phyloP scores from a whole-genome alignment of 192 early-diverging fungal species.

The Backusella tarrabulga region DNA sequence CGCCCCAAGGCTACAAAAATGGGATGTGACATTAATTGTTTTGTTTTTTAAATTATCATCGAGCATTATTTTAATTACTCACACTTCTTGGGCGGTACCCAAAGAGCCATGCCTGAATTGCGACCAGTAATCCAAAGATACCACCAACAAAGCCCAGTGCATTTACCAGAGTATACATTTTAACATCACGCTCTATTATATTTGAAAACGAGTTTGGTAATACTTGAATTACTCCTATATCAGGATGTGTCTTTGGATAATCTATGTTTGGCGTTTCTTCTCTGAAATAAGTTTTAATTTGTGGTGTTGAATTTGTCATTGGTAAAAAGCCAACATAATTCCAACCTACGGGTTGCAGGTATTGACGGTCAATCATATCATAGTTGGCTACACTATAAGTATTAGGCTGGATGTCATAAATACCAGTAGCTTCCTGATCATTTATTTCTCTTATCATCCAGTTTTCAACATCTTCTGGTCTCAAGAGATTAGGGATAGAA shows the following conservation, averaged over 20 bases:
- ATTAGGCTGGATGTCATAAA: slow-evolving; percentile 22
- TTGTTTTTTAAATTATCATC: too few species aligned
- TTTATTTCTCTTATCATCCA: slow-evolving; percentile 22
- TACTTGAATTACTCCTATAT: slow-evolving; percentile 17
- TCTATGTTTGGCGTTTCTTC: slow-evolving; percentile 7
- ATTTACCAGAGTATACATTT: slow-evolving; percentile 24
- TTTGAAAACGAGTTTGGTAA: slow-evolving; percentile 10
- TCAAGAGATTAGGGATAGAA: background rate
- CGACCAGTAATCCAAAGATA: slow-evolving; percentile 23
- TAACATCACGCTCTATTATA: slow-evolving; percentile 15
- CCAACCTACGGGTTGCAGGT: slow-evolving; percentile 25
- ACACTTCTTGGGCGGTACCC: slow-evolving; percentile 24
- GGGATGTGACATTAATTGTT: too few species aligned
- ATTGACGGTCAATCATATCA: slow-evolving; percentile 20
- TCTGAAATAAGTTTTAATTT: slow-evolving; percentile 22
- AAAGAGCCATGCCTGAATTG: slow-evolving; percentile 31
- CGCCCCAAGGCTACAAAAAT: slow-evolving; percentile 26
- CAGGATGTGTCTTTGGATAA: background rate
- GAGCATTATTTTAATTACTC: too few species aligned
- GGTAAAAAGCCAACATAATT: slow-evolving; percentile 34
- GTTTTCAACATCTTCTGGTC: background rate
- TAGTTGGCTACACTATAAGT: slow-evolving; percentile 20
- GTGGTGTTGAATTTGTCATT: slow-evolving; percentile 22
- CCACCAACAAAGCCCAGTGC: slow-evolving; percentile 34
- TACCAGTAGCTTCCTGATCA: slow-evolving; percentile 6